Percentiles rank a stretch among this genome's conserved stretches.
Evolutionary conservation across 345 rosid genomes (phyloP).

Genomic region (Syzygium aromaticum): DNA sequence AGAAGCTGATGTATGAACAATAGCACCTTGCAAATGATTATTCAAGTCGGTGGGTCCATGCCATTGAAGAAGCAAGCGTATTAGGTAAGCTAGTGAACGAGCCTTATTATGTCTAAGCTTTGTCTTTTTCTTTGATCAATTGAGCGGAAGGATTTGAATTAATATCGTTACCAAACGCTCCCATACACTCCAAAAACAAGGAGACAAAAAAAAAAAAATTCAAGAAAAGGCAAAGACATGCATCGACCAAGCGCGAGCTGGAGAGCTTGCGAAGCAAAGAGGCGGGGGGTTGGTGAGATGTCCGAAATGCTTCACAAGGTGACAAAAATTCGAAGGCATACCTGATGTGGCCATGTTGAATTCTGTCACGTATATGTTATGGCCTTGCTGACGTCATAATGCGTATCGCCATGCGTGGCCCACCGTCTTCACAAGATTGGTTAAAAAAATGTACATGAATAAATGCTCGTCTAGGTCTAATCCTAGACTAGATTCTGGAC

Average conservation of each 20-base stretch:
- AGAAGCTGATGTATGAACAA: too few species aligned
- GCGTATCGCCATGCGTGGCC: not conserved
- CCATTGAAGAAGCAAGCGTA: not conserved
- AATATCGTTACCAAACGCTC: not conserved
- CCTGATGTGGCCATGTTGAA: not conserved
- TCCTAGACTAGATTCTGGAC: not conserved
- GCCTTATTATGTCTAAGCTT: not conserved
- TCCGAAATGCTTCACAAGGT: not conserved
- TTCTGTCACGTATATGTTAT: not conserved
- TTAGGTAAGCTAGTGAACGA: not conserved
- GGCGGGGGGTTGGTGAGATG: not conserved
- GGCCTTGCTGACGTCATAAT: not conserved
- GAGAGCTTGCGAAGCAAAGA: not conserved
- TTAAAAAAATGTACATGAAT: not conserved
- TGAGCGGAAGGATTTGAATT: not conserved
- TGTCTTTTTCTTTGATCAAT: not conserved
- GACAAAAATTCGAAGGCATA: not conserved
- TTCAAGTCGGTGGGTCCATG: not conserved
- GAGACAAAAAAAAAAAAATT: not conserved
- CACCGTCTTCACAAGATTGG: not conserved
- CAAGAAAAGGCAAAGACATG: not conserved
- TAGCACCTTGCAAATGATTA: not conserved
- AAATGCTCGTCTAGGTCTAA: not conserved
- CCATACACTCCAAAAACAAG: not conserved
- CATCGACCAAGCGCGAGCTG: not conserved